Evolutionary conservation across 257 asterid genomes (phyloP), one percentile per base, ranked within the genome.

Genomic region (Nicotiana otophora): DNA sequence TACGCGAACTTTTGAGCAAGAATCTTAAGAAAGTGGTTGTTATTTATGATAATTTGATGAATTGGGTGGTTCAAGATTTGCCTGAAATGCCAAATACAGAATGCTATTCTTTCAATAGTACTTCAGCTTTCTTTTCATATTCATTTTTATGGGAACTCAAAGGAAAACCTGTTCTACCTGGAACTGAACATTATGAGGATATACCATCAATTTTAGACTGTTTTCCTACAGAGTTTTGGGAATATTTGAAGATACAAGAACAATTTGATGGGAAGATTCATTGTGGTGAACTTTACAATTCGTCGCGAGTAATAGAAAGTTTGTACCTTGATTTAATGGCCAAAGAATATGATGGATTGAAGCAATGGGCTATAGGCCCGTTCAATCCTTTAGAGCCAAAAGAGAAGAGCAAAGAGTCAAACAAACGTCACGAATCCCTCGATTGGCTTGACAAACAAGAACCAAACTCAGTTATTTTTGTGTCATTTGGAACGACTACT

Each of bases 351-450:
- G 88, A 84, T 5, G 78, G 81, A 6, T 84, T 82, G 81, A 89
- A 66, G 16, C 90, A 88, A 34, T 92, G 93, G 92, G 97, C 95
- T 2, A 85, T 93, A 31, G 97, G 98, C 4, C 98, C 98, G 1
- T 90, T 92, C 83, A 91, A 92, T 34, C 95, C 95, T 26, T 1
- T 51, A 57, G 10, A 6, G 20, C 7, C 54, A 61, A 72, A 57
- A 65, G 33, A 61, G 83, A 65, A 79, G 66, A 20, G 84, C 81
- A 28, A 85, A 9, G 26, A 28, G 5, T 62, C 8, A 0, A 48
- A 14, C 15, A 74, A 74, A 48, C 26, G 23, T 26, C 89, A 88
- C 28, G 70, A 78, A 20, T 92, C 94, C 86, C 36, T 94, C 5
- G 54, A 80, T 34, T 91, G 93, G 94, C 90, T 91, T 0, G 92